phyloP scores from a whole-genome alignment of 1,139 yeast genomes.

The Pichia sp. region DNA sequence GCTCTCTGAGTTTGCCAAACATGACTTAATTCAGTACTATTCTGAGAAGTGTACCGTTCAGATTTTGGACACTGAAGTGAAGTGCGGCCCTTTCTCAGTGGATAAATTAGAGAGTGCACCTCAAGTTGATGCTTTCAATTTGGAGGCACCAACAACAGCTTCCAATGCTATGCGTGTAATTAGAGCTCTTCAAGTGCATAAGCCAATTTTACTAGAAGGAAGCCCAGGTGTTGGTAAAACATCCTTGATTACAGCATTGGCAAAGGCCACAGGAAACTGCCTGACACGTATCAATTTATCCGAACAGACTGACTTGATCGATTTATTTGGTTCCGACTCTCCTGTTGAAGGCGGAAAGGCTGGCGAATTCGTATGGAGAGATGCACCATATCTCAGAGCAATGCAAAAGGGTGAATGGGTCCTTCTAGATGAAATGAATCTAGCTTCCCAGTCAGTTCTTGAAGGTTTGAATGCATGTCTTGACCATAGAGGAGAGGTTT shows the following conservation, averaged over 20 bases:
- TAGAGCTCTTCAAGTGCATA: slow-evolving; percentile 85
- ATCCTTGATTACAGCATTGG: slow-evolving; percentile 81
- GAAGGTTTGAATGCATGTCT: slow-evolving; percentile 97
- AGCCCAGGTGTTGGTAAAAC: slow-evolving; percentile 99
- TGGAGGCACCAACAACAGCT: slow-evolving; percentile 90
- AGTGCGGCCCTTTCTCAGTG: slow-evolving; percentile 47
- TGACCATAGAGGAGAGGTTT: slow-evolving; percentile 97
- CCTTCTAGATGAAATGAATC: slow-evolving; percentile 91
- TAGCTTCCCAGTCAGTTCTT: slow-evolving; percentile 93
- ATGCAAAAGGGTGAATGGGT: slow-evolving; percentile 99
- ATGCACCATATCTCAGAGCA: slow-evolving; percentile 94
- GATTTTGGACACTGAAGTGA: slow-evolving; percentile 28
- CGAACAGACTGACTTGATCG: slow-evolving; percentile 94
- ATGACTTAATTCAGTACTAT: slow-evolving; percentile 35
- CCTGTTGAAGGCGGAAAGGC: slow-evolving; percentile 89
- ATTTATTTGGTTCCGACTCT: slow-evolving; percentile 92
- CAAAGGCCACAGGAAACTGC: slow-evolving; percentile 69
- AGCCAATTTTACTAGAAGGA: slow-evolving; percentile 91
- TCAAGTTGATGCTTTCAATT: slow-evolving; percentile 45
- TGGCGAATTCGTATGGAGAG: slow-evolving; percentile 95
- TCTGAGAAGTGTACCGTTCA: slow-evolving; percentile 25
- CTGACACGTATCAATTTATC: slow-evolving; percentile 88
- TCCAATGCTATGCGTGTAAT: slow-evolving; percentile 82
- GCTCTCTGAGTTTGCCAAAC: slow-evolving; percentile 40
- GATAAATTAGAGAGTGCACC: slow-evolving; percentile 27